Conservation (phyloP, 441 rosid genomes). For the Pelargonium citronellum region DNA sequence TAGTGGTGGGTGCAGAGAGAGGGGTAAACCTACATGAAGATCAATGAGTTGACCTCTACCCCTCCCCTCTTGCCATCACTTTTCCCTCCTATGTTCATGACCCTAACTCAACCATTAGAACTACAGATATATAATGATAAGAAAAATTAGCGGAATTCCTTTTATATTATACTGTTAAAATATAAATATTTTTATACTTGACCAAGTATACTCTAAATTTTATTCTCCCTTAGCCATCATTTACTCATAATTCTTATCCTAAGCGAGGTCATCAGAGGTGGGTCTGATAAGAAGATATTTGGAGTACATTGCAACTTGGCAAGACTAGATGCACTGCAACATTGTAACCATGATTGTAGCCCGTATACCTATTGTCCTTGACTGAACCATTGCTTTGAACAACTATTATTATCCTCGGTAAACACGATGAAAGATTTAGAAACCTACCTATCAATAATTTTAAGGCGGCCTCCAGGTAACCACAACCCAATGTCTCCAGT, state of each 20-base stretch:
- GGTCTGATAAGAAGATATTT: neutral
- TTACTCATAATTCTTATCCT: neutral
- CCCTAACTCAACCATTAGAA: neutral
- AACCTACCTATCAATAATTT: constrained; percentile 83
- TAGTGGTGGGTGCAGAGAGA: no score
- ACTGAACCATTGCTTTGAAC: constrained; percentile 6
- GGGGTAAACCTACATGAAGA: no score
- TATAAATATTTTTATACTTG: neutral
- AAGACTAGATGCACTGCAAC: neutral
- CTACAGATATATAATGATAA: neutral
- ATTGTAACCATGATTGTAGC: neutral
- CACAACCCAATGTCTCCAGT: constrained; percentile 94
- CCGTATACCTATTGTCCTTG: constrained; percentile 8
- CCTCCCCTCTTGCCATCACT: neutral
- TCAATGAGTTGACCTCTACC: neutral
- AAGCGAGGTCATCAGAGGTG: neutral
- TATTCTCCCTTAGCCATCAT: neutral
- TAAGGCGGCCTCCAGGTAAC: constrained; percentile 86
- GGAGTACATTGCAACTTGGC: neutral
- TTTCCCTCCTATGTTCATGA: neutral
- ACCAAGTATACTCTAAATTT: neutral
- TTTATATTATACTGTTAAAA: neutral
- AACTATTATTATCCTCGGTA: neutral
- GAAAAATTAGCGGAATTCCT: neutral
- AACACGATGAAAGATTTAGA: neutral